Conservation (phyloP, 208 protist genomes). For the Acanthamoeba royreba region DNA sequence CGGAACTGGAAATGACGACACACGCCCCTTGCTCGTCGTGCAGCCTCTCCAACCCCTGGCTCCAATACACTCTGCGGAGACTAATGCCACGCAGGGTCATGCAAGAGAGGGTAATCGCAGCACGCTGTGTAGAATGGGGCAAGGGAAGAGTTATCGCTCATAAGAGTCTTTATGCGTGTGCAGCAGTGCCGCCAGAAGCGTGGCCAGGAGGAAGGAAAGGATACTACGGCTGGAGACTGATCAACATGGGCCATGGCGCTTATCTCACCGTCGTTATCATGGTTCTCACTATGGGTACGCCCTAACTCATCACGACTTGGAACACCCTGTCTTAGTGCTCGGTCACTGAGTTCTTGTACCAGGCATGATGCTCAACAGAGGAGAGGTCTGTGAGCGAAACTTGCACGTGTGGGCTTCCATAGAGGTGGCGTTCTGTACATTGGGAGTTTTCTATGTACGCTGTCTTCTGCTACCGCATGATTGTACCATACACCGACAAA, state of each 20-base stretch:
- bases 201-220: background rate
- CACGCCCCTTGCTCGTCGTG: too few relatives aligned
- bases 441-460: background rate
- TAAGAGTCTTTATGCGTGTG: too few relatives aligned
- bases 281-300: background rate
- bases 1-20: too few relatives aligned
- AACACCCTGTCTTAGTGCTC: background rate
- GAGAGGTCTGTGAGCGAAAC: background rate
- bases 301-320: too few relatives aligned
- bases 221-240: background rate
- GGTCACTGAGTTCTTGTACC: background rate
- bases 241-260: background rate
- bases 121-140: too few relatives aligned
- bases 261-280: background rate
- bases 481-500: background rate
- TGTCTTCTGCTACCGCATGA: background rate
- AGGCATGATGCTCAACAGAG: background rate
- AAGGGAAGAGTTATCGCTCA: too few relatives aligned
- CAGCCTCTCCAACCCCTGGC: too few relatives aligned
- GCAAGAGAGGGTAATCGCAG: too few relatives aligned
- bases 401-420: background rate
- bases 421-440: background rate
- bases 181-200: background rate
- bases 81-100: too few relatives aligned
- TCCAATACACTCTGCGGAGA: too few relatives aligned